Conservation (phyloP, 805 yeast genomes). For the Sugiyamaella marilandica region DNA sequence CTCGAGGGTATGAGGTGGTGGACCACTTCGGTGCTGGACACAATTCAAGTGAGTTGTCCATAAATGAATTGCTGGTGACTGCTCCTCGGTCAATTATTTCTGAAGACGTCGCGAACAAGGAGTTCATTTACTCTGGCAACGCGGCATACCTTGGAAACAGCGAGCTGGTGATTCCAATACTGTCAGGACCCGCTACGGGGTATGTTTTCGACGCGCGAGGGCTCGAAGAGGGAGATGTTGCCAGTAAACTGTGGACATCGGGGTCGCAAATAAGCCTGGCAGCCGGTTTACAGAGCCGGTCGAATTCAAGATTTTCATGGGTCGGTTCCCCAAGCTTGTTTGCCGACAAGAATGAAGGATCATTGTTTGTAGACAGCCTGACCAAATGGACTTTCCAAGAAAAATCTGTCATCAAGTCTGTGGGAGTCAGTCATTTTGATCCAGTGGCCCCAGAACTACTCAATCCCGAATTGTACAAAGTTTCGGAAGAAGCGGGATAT, state of each 20-base stretch:
- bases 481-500: conserved; percentile 65
- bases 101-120: conserved; percentile 7
- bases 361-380: conserved; percentile 29
- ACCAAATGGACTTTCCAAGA: conserved; percentile 72
- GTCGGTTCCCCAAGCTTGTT: conserved; percentile 63
- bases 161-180: conserved; percentile 63
- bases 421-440: conserved; percentile 51
- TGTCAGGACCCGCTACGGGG: conserved; percentile 62
- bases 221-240: conserved; percentile 36
- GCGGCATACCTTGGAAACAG: conserved; percentile 69
- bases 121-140: conserved; percentile 45
- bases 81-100: conserved; percentile 10
- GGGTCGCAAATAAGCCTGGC: conserved; percentile 75
- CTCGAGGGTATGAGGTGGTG: conserved; percentile 57
- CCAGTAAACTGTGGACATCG: conserved; percentile 56
- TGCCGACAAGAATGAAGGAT: conserved; percentile 27
- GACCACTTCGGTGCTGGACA: conserved; percentile 55
- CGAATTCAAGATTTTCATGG: conserved; percentile 78
- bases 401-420: conserved; percentile 55
- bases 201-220: conserved; percentile 45
- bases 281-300: conserved; percentile 73
- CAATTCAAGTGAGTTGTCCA: conserved; percentile 25
- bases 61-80: conserved; percentile 10
- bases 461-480: conserved; percentile 48
- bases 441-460: conserved; percentile 32